Percentiles rank a stretch among this genome's conserved stretches.
These are phyloP conservation scores for Candida stauntonica DNA, from an alignment of 805 yeast genomes.

Conservation along the genomic window DNA sequence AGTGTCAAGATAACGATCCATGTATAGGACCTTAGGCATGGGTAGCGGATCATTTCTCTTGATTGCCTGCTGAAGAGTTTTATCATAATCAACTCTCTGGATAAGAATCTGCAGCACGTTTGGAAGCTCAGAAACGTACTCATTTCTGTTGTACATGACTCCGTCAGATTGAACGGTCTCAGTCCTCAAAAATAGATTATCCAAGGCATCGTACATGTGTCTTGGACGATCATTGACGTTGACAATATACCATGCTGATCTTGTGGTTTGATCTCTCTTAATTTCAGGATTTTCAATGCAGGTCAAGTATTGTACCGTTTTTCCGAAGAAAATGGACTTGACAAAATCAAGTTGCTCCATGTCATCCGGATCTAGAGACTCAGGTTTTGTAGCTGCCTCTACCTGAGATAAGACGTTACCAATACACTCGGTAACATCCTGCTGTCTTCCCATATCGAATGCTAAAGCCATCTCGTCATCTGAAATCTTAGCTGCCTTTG, in stretches of 20 bases:
- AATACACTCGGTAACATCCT: constrained; percentile 96
- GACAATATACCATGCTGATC: constrained; percentile 77
- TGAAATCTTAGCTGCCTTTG: constrained; percentile 31
- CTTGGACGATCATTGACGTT: constrained; percentile 87
- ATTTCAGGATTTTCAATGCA: constrained; percentile 38
- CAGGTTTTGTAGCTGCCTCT: constrained; percentile 80
- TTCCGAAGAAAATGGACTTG: constrained; percentile 80
- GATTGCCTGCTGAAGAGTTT: constrained; percentile 65
- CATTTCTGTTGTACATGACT: constrained; percentile 70
- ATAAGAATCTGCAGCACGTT: constrained; percentile 85
- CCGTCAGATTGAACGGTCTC: constrained; percentile 61
- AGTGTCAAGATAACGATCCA: constrained; percentile 85
- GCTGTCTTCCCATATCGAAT: constrained; percentile 83
- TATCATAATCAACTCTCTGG: constrained; percentile 88
- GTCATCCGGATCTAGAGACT: constrained; percentile 54
- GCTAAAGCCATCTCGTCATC: constrained; percentile 70
- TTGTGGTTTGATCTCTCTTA: constrained; percentile 55
- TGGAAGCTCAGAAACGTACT: constrained; percentile 71
- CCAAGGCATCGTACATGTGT: constrained; percentile 86
- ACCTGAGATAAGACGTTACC: constrained; percentile 89
- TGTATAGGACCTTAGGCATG: constrained; percentile 68
- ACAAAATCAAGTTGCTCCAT: constrained; percentile 81
- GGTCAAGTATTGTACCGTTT: constrained; percentile 69
- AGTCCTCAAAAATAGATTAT: constrained; percentile 69
- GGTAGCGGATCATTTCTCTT: constrained; percentile 82